Percentiles rank a stretch among this genome's conserved stretches.
Evolutionary conservation across 345 rosid species (phyloP).

Genomic region (Salix dunnii): DNA sequence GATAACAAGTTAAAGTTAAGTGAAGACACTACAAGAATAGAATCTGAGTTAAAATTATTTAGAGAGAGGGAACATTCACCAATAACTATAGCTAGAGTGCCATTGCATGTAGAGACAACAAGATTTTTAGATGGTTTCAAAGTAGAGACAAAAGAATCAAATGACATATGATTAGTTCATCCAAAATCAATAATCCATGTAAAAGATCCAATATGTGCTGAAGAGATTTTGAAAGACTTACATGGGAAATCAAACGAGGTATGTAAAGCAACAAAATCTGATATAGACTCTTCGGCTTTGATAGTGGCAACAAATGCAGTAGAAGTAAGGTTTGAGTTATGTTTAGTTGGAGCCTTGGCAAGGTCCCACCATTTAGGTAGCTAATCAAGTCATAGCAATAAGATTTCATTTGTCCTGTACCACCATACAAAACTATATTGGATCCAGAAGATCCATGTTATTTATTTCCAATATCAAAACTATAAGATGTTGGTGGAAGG

Average conservation of each 20-base stretch:
- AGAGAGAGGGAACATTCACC: not conserved
- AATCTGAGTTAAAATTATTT: not conserved
- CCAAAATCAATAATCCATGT: constrained; percentile 9
- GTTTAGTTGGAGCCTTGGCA: not conserved
- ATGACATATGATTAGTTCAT: constrained; percentile 7
- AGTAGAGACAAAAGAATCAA: not conserved
- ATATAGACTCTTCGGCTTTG: too few species aligned
- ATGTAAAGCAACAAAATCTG: too few species aligned
- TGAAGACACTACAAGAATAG: not conserved
- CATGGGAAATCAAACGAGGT: not conserved
- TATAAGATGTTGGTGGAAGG: not conserved
- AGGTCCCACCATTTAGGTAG: not conserved
- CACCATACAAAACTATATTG: too few species aligned
- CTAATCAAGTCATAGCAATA: not conserved
- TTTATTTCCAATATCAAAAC: not conserved
- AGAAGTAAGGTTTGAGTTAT: too few species aligned
- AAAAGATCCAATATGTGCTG: not conserved
- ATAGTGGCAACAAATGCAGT: accelerated
- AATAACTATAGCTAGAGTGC: not conserved
- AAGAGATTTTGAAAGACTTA: not conserved
- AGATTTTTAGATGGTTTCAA: not conserved
- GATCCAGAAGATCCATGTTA: not conserved
- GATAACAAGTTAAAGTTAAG: not conserved
- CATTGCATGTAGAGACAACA: not conserved
- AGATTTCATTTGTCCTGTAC: not conserved